Base-by-base conservation (phyloP, 345 rosid genomes). In the Brassica incana region DNA sequence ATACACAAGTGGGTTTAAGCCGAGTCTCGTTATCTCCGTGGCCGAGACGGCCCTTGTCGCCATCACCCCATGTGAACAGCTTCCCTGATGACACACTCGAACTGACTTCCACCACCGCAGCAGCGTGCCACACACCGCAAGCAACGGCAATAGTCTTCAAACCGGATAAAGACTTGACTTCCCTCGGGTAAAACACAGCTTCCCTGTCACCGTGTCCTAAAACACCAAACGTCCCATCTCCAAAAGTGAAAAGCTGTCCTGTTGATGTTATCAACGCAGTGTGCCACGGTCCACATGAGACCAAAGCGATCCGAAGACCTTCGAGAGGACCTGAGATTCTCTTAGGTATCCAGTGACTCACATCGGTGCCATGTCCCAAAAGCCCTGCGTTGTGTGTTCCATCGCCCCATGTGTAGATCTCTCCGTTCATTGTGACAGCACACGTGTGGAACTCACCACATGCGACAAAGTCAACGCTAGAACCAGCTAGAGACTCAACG, bases 61-160 rank as follows among this genome's bases (percentile, higher is more conserved):
- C 98, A 79, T 95, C 99, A 54, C 99, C 99, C 99, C 99, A 95
- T 25, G 99, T 95, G 84, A 95, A 95, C 71, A 95, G 84, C 83
- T 90, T 95, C 73, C 95, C 99, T 9, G 93, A 95, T 64, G 89
- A 86, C 75, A 85, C 32, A 70, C 94, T 90, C 45, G 97, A 83
- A 82, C 88, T 90, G 77, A 95, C 96, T 80, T 95, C 98, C 68
- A 95, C 98, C 36, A 91, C 85, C 52, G 99, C 98, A 85, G 99
- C 97, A 74, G 99, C 91, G 82, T 95, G 99, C 99, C 99, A 95
- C 58, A 92, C 99, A 38, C 99, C 99, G 81, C 95, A 95, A 27
- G 98, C 91, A 65, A 87, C 98, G 11, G 93, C 88, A 75, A 89
- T 86, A 32, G 94, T 92, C 80, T 90, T 86, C 86, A 92, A 85